Evolutionary conservation across 371 early-diverging fungal genomes (phyloP).

Genomic region (Mortierella sp.): DNA sequence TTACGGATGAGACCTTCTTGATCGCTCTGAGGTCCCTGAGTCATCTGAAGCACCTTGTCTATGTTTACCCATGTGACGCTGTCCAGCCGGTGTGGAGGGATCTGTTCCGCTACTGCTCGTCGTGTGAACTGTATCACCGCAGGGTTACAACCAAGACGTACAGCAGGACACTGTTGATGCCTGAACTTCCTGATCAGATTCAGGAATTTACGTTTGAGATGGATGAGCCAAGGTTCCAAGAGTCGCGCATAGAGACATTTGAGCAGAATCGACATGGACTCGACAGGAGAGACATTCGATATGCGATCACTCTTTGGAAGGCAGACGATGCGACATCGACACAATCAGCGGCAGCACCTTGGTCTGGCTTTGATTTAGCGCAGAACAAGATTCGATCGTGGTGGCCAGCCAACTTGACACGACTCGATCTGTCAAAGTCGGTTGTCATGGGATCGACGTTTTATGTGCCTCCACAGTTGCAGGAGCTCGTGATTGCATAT

Average conservation of each 20-base stretch:
- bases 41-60: constrained; percentile 16
- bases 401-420: constrained; percentile 30
- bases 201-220: constrained; percentile 23
- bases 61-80: constrained; percentile 31
- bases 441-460: constrained; percentile 15
- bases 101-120: constrained; percentile 40
- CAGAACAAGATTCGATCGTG: constrained; percentile 16
- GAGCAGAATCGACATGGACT: constrained; percentile 21
- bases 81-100: constrained; percentile 37
- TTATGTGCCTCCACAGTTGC: constrained; percentile 28
- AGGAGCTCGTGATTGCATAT: constrained; percentile 32
- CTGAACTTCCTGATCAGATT: constrained; percentile 29
- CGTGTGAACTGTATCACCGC: constrained; percentile 39
- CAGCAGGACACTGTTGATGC: constrained; percentile 24
- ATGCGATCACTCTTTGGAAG: constrained; percentile 22
- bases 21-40: constrained; percentile 6
- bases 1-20: constrained; percentile 30
- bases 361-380: constrained; percentile 15
- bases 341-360: neutral
- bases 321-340: neutral
- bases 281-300: constrained; percentile 16
- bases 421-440: constrained; percentile 32
- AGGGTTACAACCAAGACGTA: constrained; percentile 31
- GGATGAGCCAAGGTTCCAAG: constrained; percentile 28
- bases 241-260: constrained; percentile 19